A percentile compares a stretch with the other conserved stretches of the same genome.
These are phyloP conservation scores for Talaromyces amestolkiae DNA, from an alignment of 2,329 filamentous ascomycete species.

Conservation along the genomic window DNA sequence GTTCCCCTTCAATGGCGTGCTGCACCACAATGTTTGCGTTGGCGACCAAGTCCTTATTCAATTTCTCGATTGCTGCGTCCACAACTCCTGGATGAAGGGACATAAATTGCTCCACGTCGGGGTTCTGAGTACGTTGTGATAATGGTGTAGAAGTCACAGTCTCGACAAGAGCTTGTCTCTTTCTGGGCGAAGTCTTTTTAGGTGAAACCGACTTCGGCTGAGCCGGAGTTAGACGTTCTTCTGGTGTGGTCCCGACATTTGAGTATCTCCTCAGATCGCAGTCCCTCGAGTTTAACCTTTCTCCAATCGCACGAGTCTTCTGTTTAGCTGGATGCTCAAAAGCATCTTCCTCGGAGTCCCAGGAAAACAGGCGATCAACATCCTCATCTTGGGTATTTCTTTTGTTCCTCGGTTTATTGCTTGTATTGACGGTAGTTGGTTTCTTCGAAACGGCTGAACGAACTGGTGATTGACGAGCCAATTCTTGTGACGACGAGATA, in stretches of 20 bases:
- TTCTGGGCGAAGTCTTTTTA: background rate
- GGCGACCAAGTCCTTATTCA: slow-evolving; percentile 32
- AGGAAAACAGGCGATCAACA: slow-evolving; percentile 18
- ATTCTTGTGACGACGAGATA: background rate
- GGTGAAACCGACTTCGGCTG: background rate
- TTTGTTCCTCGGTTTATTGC: slow-evolving; percentile 29
- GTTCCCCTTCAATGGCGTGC: slow-evolving; percentile 35
- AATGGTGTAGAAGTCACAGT: slow-evolving; percentile 19
- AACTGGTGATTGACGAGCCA: slow-evolving; percentile 9
- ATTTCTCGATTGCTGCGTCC: slow-evolving; percentile 27
- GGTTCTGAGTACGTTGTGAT: slow-evolving; percentile 23
- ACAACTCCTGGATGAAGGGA: slow-evolving; percentile 28
- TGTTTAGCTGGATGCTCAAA: slow-evolving; percentile 21
- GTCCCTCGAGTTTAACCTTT: background rate
- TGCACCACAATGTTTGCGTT: slow-evolving; percentile 41
- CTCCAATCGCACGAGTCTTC: background rate
- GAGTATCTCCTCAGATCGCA: background rate
- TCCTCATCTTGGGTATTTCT: slow-evolving; percentile 21
- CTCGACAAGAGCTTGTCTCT: slow-evolving; percentile 1
- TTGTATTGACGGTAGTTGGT: slow-evolving; percentile 33
- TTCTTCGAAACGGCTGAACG: slow-evolving; percentile 13
- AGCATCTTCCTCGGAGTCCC: slow-evolving; percentile 27
- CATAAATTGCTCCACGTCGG: slow-evolving; percentile 33
- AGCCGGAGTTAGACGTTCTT: background rate
- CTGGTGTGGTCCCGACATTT: background rate